Percentiles rank a stretch among this genome's conserved stretches.
Conservation (phyloP, 805 yeast genomes). For the Ogataea neopini region DNA sequence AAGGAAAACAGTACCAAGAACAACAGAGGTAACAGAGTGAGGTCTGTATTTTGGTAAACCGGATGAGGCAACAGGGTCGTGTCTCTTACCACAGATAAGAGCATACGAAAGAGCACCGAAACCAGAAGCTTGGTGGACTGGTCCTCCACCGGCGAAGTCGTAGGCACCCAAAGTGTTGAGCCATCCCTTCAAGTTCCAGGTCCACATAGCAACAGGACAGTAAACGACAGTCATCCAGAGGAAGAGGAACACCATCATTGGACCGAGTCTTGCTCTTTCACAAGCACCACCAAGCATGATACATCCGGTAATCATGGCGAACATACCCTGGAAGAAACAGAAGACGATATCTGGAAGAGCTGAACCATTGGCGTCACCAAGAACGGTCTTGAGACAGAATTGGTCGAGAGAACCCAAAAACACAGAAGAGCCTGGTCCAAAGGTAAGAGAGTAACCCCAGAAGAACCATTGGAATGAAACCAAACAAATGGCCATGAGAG, state of each 20-base stretch:
- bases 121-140: slow-evolving; percentile 95
- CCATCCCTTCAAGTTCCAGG: slow-evolving; percentile 97
- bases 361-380: slow-evolving; percentile 73
- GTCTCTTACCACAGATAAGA: slow-evolving; percentile 86
- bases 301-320: slow-evolving; percentile 90
- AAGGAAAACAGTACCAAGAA: slow-evolving; percentile 87
- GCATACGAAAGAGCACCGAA: slow-evolving; percentile 95
- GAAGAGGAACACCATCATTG: slow-evolving; percentile 93
- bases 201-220: slow-evolving; percentile 96
- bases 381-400: slow-evolving; percentile 76
- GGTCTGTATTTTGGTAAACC: slow-evolving; percentile 90
- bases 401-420: slow-evolving; percentile 82
- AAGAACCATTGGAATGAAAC: slow-evolving; percentile 95
- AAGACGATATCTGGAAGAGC: slow-evolving; percentile 88
- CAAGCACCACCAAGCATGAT: slow-evolving; percentile 97
- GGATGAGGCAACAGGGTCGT: slow-evolving; percentile 68
- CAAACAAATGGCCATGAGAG: slow-evolving; percentile 82
- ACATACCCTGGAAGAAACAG: slow-evolving; percentile 94
- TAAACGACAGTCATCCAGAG: slow-evolving; percentile 94
- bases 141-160: slow-evolving; percentile 99
- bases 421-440: slow-evolving; percentile 51
- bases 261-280: slow-evolving; percentile 94
- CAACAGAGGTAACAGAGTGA: slow-evolving; percentile 87
- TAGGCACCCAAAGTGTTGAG: slow-evolving; percentile 75
- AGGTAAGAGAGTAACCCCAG: slow-evolving; percentile 94